Evolutionary conservation across 2,329 filamentous ascomycete genomes (phyloP).

Genomic region (Arthrocladium fulminans): DNA sequence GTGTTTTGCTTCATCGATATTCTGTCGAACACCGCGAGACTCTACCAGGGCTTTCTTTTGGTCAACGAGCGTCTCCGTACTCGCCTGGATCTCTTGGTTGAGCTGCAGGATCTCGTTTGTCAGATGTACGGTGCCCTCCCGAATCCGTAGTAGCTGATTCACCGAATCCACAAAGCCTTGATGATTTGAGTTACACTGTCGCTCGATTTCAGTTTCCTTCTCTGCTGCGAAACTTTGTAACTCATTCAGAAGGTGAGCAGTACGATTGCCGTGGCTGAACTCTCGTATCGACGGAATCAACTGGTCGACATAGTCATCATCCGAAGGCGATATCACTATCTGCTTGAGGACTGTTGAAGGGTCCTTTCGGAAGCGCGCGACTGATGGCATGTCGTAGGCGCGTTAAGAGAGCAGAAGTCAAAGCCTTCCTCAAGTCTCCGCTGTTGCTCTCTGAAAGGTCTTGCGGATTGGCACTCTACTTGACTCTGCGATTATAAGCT

Average conservation of each 20-base stretch:
- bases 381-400: conserved; percentile 33
- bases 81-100: conserved; percentile 89
- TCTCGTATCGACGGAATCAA: conserved; percentile 90
- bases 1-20: conserved; percentile 85
- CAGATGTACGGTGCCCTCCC: conserved; percentile 78
- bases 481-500: no score
- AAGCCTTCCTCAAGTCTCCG: no score
- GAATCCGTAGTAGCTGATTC: conserved; percentile 83
- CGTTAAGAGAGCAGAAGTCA: no score
- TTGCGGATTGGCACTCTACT: no score
- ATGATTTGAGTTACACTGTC: conserved; percentile 88
- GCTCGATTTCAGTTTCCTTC: conserved; percentile 84
- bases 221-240: conserved; percentile 75
- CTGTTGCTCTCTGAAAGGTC: no score
- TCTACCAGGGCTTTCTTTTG: conserved; percentile 94
- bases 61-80: conserved; percentile 84
- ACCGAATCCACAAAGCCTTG: conserved; percentile 93
- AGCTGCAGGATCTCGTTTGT: conserved; percentile 86
- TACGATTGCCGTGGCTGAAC: conserved; percentile 66
- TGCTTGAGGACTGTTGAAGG: conserved; percentile 33
- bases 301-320: conserved; percentile 90
- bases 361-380: conserved; percentile 28
- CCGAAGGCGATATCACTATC: conserved; percentile 87
- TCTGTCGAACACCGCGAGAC: conserved; percentile 82
- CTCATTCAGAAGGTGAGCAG: conserved; percentile 64